Evolutionary conservation across 176 grass and related monocot species (phyloP).

Genomic region (Eleusine indica): DNA sequence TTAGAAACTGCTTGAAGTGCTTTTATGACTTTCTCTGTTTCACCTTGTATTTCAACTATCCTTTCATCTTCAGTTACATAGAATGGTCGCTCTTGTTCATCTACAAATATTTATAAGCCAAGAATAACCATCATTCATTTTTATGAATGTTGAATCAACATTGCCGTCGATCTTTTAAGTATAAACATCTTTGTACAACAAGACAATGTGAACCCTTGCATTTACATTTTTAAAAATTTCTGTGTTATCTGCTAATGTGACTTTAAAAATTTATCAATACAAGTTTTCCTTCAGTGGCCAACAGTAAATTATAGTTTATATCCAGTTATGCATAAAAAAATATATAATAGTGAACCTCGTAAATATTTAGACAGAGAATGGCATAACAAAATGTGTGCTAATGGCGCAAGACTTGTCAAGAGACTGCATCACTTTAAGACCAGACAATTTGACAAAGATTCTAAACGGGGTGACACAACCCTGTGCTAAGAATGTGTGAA

Average conservation of each 20-base stretch:
- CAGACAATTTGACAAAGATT: slow-evolving; percentile 2
- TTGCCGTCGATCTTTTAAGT: not conserved
- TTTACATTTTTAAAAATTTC: not conserved
- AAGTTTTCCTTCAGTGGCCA: not conserved
- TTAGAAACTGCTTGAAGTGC: slow-evolving; percentile 80
- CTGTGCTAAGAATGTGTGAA: slow-evolving; percentile 8
- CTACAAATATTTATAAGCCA: slow-evolving; percentile 56
- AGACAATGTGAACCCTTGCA: not conserved
- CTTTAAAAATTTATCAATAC: slow-evolving; percentile 5
- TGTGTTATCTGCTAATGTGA: not conserved
- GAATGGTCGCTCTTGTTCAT: slow-evolving; percentile 70
- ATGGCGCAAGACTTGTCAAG: not conserved
- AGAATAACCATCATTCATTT: not conserved
- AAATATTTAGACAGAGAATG: not conserved
- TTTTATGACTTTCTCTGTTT: slow-evolving; percentile 84
- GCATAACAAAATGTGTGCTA: not conserved
- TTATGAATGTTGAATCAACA: not conserved
- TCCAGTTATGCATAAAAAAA: slow-evolving; percentile 15
- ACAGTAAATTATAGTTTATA: slow-evolving; percentile 23
- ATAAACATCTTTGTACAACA: slow-evolving; percentile 6
- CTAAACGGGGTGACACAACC: not conserved
- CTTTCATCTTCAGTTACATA: slow-evolving; percentile 88
- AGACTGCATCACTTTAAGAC: not conserved
- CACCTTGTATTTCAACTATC: slow-evolving; percentile 97
- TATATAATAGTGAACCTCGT: not conserved